Percentiles rank a stretch among this genome's conserved stretches.
Conservation (phyloP, 352 stramenopile genomes). For the Globisporangium canariense region DNA sequence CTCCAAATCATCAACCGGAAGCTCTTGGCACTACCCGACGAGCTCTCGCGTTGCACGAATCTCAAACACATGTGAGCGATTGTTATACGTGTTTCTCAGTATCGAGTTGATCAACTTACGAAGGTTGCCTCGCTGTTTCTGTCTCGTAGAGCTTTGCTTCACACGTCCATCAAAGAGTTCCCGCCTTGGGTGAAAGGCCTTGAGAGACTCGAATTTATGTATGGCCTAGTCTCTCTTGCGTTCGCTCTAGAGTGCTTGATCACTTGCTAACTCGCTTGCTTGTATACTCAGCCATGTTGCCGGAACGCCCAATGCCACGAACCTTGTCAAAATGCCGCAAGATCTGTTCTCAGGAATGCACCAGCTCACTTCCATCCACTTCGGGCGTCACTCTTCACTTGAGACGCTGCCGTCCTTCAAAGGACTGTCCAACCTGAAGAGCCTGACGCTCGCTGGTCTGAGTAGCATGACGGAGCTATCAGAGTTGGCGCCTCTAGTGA, state of each 20-base stretch:
- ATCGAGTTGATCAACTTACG: background rate
- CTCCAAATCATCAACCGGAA: constrained; percentile 34
- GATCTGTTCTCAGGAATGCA: constrained; percentile 18
- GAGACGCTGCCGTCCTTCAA: constrained; percentile 23
- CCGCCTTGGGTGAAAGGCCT: constrained; percentile 33
- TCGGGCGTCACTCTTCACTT: constrained; percentile 22
- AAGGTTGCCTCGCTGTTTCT: background rate
- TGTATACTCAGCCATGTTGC: background rate
- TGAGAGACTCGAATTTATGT: constrained; percentile 36
- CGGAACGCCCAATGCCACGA: background rate
- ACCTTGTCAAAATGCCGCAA: constrained; percentile 7
- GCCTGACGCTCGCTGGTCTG: constrained; percentile 23
- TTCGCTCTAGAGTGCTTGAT: background rate
- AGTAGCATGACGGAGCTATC: constrained; percentile 17
- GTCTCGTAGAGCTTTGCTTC: constrained; percentile 21
- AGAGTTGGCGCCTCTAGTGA: constrained; percentile 16
- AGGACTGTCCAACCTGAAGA: constrained; percentile 32
- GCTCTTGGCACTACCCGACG: constrained; percentile 17
- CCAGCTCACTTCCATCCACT: constrained; percentile 29
- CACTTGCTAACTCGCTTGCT: background rate
- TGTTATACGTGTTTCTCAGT: background rate
- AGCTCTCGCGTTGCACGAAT: constrained; percentile 23
- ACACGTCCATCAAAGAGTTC: constrained; percentile 20
- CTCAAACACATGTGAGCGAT: constrained; percentile 37
- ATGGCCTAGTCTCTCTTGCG: constrained; percentile 7